A percentile compares a stretch with the other conserved stretches of the same genome.
Evolutionary conservation across 2,329 filamentous ascomycete species (phyloP).

Genomic region (Colletotrichum sp.): DNA sequence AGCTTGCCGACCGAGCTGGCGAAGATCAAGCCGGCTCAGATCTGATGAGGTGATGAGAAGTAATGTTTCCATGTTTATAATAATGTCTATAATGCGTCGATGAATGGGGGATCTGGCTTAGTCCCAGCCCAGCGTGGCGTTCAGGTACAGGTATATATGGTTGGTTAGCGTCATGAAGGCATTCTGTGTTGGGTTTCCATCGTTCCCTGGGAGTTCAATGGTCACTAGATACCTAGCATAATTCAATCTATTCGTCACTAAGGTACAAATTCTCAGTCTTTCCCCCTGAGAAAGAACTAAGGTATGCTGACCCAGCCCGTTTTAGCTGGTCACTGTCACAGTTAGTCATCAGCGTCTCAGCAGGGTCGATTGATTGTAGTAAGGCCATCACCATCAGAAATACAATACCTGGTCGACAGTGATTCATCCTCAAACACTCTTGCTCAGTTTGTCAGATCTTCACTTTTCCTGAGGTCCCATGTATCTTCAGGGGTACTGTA

Average conservation of each 20-base stretch:
- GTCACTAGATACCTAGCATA: neutral
- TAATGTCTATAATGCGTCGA: constrained; percentile 12
- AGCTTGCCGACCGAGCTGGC: constrained; percentile 14
- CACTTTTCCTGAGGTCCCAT: fast-evolving
- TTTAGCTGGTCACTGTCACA: neutral
- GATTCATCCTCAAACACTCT: neutral
- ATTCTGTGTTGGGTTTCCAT: neutral
- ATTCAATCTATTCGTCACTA: neutral
- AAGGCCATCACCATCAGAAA: neutral
- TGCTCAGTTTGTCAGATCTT: neutral
- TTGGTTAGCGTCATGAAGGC: neutral
- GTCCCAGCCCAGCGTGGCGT: neutral
- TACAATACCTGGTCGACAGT: neutral
- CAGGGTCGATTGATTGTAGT: neutral
- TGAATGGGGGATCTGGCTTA: neutral
- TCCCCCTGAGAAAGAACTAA: neutral
- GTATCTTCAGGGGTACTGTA: neutral
- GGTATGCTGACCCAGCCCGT: neutral
- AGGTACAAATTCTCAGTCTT: neutral
- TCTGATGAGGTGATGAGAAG: neutral
- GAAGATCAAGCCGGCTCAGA: constrained; percentile 7
- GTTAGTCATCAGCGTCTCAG: neutral
- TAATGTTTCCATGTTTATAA: neutral
- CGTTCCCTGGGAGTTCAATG: neutral
- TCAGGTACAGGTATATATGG: neutral